phyloP scores from a whole-genome alignment of 2,329 filamentous ascomycete genomes.

The Xylaria sp. region DNA sequence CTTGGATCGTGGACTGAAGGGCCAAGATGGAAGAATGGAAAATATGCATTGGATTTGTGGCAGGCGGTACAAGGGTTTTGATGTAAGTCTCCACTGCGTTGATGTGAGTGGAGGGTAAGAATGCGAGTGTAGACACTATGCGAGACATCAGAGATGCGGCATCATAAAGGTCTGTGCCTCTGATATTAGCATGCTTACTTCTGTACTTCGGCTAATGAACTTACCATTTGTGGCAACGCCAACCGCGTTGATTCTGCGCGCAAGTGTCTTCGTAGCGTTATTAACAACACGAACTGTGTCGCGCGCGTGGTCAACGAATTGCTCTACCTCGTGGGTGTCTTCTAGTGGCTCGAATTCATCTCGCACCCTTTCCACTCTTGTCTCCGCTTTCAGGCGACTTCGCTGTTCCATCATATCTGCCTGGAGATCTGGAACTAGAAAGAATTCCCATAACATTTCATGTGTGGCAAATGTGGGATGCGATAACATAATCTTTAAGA shows the following conservation, averaged over 20 bases:
- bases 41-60: constrained; percentile 72
- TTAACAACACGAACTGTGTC: constrained; percentile 89
- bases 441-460: constrained; percentile 99
- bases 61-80: constrained; percentile 66
- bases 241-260: constrained; percentile 77
- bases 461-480: constrained; percentile 95
- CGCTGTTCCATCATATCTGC: constrained; percentile 88
- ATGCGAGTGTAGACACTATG: constrained; percentile 62
- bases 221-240: constrained; percentile 67
- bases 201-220: constrained; percentile 24
- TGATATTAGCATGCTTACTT: constrained; percentile 1
- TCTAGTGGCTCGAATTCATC: constrained; percentile 88
- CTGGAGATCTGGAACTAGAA: constrained; percentile 93
- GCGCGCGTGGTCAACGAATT: constrained; percentile 88
- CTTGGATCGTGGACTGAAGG: constrained; percentile 82
- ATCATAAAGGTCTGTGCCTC: constrained; percentile 69
- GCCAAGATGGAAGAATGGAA: constrained; percentile 81
- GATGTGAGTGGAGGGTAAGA: constrained; percentile 71
- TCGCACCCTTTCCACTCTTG: constrained; percentile 79
- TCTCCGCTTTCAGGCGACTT: constrained; percentile 83
- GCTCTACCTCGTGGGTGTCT: constrained; percentile 86
- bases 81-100: constrained; percentile 76
- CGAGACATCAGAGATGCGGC: constrained; percentile 62
- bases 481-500: constrained; percentile 81
- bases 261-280: constrained; percentile 79